Conservation (phyloP, 202 grass and related monocot genomes). For the Elaeis oleifera region DNA sequence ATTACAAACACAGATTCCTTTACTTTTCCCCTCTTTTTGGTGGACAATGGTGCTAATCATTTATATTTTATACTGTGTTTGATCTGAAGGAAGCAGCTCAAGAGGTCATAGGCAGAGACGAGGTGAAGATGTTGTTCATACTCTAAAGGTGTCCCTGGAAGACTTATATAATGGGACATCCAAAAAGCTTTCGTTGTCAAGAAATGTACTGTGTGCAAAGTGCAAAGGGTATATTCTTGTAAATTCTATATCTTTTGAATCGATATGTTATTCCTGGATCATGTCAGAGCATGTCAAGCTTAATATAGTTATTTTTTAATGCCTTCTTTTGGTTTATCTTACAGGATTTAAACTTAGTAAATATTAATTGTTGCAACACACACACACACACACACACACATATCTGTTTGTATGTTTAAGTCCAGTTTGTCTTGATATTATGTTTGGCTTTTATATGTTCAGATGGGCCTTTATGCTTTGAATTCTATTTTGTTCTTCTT, state of each 20-base stretch:
- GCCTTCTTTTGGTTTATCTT: no score
- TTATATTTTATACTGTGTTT: slow-evolving; percentile 15
- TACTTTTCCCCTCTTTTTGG: neutral
- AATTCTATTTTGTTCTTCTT: no score
- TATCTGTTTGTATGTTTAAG: no score
- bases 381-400: no score
- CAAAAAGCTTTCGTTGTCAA: slow-evolving; percentile 78
- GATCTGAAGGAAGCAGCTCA: slow-evolving; percentile 57
- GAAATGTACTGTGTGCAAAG: slow-evolving; percentile 63
- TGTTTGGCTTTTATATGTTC: no score
- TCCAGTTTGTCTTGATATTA: no score
- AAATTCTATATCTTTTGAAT: slow-evolving; percentile 4
- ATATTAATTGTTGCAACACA: no score
- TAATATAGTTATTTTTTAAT: no score
- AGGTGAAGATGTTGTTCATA: slow-evolving; percentile 78
- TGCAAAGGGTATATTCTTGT: slow-evolving; percentile 81
- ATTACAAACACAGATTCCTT: neutral
- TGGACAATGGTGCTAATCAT: neutral
- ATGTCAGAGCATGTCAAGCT: no score
- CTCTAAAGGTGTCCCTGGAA: slow-evolving; percentile 85
- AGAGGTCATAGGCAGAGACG: slow-evolving; percentile 74
- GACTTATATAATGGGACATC: slow-evolving; percentile 84
- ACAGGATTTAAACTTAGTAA: no score
- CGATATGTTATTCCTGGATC: neutral
- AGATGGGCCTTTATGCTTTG: no score